A percentile compares a stretch with the other conserved stretches of the same genome.
phyloP scores from a whole-genome alignment of 345 rosid species.

The Aethionema arabicum region DNA sequence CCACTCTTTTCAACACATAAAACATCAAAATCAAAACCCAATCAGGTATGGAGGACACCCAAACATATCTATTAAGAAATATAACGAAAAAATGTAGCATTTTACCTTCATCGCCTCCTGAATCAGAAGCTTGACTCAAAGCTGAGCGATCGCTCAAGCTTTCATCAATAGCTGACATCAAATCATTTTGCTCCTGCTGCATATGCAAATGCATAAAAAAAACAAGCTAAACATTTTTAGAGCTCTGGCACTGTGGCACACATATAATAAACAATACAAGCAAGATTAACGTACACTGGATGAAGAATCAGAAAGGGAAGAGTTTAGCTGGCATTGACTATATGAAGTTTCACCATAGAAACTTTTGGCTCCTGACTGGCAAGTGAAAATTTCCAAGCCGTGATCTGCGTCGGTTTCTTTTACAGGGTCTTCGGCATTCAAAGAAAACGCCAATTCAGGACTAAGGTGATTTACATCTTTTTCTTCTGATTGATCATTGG shows the following conservation, averaged over 20 bases:
- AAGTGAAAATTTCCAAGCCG: conserved; percentile 33
- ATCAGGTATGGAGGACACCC: conserved; percentile 34
- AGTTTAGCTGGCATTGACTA: conserved; percentile 40
- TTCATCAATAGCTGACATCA: conserved; percentile 52
- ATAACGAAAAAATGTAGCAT: conserved; percentile 15
- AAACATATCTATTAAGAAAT: conserved; percentile 16
- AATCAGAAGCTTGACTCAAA: conserved; percentile 53
- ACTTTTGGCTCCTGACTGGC: conserved; percentile 38
- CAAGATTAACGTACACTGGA: conserved; percentile 49
- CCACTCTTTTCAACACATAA: conserved; percentile 33
- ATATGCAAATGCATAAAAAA: conserved; percentile 24
- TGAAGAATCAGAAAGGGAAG: conserved; percentile 43
- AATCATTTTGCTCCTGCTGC: conserved; percentile 54
- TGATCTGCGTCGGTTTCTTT: conserved; percentile 29
- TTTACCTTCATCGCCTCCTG: conserved; percentile 46
- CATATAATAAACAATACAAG: conserved; percentile 16
- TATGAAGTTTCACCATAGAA: conserved; percentile 40
- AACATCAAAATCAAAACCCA: conserved; percentile 19
- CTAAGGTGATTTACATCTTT: conserved; percentile 32
- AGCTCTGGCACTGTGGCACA: conserved; percentile 23
- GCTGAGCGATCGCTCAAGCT: conserved; percentile 50
- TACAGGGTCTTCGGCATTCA: conserved; percentile 18
- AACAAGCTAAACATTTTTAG: conserved; percentile 5
- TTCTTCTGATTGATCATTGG: conserved; percentile 36
- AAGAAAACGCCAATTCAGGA: conserved; percentile 35